Base-by-base conservation (phyloP, 257 asterid species). In the Anisodus tanguticus region DNA sequence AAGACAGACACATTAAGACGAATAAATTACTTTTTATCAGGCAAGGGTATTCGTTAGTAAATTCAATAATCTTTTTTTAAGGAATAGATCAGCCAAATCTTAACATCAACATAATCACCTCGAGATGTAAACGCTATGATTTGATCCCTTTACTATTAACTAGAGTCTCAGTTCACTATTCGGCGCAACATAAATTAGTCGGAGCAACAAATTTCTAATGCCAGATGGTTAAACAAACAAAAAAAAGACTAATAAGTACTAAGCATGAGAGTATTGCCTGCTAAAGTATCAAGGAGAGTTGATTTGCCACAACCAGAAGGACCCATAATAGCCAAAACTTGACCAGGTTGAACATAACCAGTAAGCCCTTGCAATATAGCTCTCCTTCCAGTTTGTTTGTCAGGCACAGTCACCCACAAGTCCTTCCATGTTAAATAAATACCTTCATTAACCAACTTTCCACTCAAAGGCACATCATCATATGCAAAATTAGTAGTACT, bases 251-350 rank as follows among this genome's bases (percentile, higher is more conserved):
- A 49, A 9, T 49, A 49, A 31, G 35, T 31, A 31, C 35, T 31
- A 31, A 31, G 35, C 35, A 31, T 31, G 35, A 31, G 35, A 31
- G 35, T 31, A 31, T 31, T 31, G 91, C 94, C 93, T 68, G 93
- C 93, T 83, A 92, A 83, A 3, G 94, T 86, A 68, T 92, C 93
- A n/a, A 92, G 94, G 15, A 92, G 94, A 17, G 94, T 92, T 0
- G 96, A 92, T 84, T 92, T 92, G 54, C 96, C 96, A 64, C 88
- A 90, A 2, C 96, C 96, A 2, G 96, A 92, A 64, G 96, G 96
- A 13, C 96, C 96, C 96, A 92, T 92, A 71, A 92, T 64, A 47
- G 93, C 94, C 79, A 91, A 83, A 1, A 88, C 88, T 76, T 88
- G 78, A 5, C 94, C 96, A 8, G 96, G 91, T 53, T 55, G 84